Conservation (phyloP, 225 moss, liverwort and hornwort species). For the Bryum argenteum region DNA sequence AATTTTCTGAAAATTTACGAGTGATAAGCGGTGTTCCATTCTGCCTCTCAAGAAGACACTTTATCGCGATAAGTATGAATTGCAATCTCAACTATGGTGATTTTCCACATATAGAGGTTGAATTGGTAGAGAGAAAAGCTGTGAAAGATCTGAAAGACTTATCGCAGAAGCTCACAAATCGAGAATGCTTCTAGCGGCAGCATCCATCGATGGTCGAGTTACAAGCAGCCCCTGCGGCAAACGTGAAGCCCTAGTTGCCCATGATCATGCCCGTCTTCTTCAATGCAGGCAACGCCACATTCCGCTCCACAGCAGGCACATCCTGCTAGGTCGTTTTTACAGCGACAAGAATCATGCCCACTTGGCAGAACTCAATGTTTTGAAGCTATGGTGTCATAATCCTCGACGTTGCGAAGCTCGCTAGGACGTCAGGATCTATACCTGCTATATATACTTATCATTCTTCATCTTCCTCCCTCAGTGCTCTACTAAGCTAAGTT, state of each 20-base stretch:
- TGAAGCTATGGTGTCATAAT: slow-evolving; percentile 83
- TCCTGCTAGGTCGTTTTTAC: slow-evolving; percentile 85
- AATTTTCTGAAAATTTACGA: too few relatives aligned
- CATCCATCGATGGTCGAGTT: slow-evolving; percentile 79
- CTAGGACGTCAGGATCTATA: slow-evolving; percentile 56
- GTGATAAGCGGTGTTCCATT: too few relatives aligned
- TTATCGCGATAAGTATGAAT: too few relatives aligned
- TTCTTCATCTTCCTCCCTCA: too few relatives aligned
- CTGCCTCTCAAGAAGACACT: too few relatives aligned
- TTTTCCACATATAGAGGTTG: too few relatives aligned
- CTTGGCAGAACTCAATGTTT: slow-evolving; percentile 63
- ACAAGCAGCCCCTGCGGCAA: slow-evolving; percentile 73
- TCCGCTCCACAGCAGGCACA: slow-evolving; percentile 82
- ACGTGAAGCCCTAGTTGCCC: slow-evolving; percentile 79
- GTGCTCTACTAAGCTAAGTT: too few relatives aligned
- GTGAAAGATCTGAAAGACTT: neutral
- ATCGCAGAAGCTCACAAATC: too few relatives aligned
- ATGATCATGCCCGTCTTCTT: slow-evolving; percentile 70
- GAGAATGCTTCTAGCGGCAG: slow-evolving; percentile 78
- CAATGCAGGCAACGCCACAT: slow-evolving; percentile 72
- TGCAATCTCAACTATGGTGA: too few relatives aligned
- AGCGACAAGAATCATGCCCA: slow-evolving; percentile 74
- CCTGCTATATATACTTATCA: slow-evolving; percentile 51
- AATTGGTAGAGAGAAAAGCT: too few relatives aligned
- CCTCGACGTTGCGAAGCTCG: slow-evolving; percentile 60